Percentiles rank a stretch among this genome's conserved stretches.
Evolutionary conservation across 257 asterid genomes (phyloP).

Genomic region (Salvia miltiorrhiza): DNA sequence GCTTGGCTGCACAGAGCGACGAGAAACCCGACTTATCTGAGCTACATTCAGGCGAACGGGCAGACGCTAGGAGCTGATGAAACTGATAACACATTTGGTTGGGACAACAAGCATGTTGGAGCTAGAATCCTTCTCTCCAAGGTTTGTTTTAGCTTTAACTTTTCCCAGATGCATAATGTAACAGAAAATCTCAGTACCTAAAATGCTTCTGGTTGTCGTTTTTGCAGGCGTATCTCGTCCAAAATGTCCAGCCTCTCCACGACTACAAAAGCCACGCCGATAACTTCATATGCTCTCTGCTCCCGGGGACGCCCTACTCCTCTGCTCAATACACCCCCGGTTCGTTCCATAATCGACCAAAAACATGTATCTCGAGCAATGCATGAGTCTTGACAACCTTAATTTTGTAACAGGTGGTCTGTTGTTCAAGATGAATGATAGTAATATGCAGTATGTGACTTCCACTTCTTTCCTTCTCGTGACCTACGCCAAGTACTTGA

Average conservation of each 20-base stretch:
- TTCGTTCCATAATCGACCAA: not conserved
- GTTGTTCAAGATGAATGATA: slow-evolving; percentile 86
- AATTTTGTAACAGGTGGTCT: slow-evolving; percentile 61
- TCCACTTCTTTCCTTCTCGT: slow-evolving; percentile 81
- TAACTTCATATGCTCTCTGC: slow-evolving; percentile 80
- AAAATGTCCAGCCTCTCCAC: slow-evolving; percentile 76
- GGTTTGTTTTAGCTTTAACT: slow-evolving; percentile 32
- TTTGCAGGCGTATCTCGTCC: slow-evolving; percentile 85
- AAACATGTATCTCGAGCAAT: not conserved
- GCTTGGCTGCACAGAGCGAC: slow-evolving; percentile 97
- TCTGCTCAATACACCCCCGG: slow-evolving; percentile 88
- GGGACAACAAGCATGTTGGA: slow-evolving; percentile 99
- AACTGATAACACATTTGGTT: slow-evolving; percentile 82
- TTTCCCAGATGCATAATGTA: too few species aligned
- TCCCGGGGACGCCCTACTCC: slow-evolving; percentile 78
- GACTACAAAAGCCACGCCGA: slow-evolving; percentile 95
- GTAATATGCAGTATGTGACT: slow-evolving; percentile 90
- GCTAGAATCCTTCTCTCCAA: slow-evolving; percentile 94
- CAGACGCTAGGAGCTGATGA: slow-evolving; percentile 91
- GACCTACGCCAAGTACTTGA: slow-evolving; percentile 84
- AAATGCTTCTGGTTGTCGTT: not conserved
- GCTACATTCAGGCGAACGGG: slow-evolving; percentile 87
- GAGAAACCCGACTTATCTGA: slow-evolving; percentile 58
- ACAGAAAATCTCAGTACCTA: not conserved
- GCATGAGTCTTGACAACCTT: not conserved